Evolutionary conservation across 495 filamentous ascomycete genomes (phyloP).

Genomic region (Aspergillus heteromorphus): DNA sequence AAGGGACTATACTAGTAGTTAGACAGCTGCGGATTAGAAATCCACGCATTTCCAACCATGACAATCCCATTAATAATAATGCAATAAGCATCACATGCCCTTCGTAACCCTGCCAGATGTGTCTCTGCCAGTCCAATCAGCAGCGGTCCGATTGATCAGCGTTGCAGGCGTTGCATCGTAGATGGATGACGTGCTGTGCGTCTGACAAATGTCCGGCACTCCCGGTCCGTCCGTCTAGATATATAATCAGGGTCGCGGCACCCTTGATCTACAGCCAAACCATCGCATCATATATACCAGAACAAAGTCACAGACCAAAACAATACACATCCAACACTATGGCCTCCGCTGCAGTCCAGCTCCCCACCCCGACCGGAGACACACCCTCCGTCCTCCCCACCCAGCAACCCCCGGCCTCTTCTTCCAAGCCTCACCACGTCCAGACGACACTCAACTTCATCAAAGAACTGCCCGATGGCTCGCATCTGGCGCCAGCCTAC

Average conservation of each 20-base stretch:
- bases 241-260: not conserved
- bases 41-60: too few species aligned
- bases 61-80: not conserved
- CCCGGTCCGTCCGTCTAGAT: not conserved
- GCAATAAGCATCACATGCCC: not conserved
- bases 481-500: slow-evolving; percentile 45
- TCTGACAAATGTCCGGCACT: slow-evolving; percentile 7
- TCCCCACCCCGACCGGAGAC: slow-evolving; percentile 12
- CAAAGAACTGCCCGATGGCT: slow-evolving; percentile 55
- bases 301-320: not conserved
- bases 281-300: not conserved
- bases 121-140: not conserved
- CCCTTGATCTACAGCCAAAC: not conserved
- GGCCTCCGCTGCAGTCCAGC: slow-evolving; percentile 41
- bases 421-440: slow-evolving; percentile 38
- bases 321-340: slow-evolving; percentile 10
- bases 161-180: not conserved
- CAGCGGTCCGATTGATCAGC: slow-evolving; percentile 8
- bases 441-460: slow-evolving; percentile 54
- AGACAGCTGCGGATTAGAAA: not conserved
- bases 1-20: too few species aligned
- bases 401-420: not conserved
- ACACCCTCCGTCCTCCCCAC: slow-evolving; percentile 10
- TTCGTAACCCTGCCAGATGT: not conserved
- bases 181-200: slow-evolving; percentile 11